Evolutionary conservation across 2,329 filamentous ascomycete genomes (phyloP), one percentile per base, ranked within the genome.

Genomic region (Sporothrix protearum): DNA sequence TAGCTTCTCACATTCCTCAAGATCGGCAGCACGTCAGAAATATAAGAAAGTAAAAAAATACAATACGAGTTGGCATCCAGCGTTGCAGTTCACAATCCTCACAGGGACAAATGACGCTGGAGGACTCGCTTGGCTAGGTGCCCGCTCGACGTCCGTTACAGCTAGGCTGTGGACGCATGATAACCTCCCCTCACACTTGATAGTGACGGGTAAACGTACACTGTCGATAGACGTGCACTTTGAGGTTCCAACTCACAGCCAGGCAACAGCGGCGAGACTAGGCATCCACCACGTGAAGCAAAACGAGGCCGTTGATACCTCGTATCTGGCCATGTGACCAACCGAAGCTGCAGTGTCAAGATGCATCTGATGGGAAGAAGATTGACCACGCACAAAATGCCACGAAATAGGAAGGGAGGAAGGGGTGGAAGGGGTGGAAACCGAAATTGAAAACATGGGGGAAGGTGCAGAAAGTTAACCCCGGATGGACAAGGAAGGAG

Each of bases 401-500:
- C 8, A 66, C 63, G 33, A 66, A 66, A 45, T 3, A 47, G 22
- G 25, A 64, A 47, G 33, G n/a, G n/a, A 28, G 4, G 30, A 47
- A 9, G 19, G 10, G 45, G 16, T 3, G 5, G 16, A n/a, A 51
- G 3, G n/a, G 9, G n/a, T 16, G 16, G 14, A 53, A 9, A 49
- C n/a, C n/a, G n/a, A 64, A 28, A 28, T 14, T 25, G 25, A 45
- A 63, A 45, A 63, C 59, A 63, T 12, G 22, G n/a, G 57, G 55
- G n/a, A 64, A 45, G 36, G 59, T 22, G 36, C 9, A 22, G 57
- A 9, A 12, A 42, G 8, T 63, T 63, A 45, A 66, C 42, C 25
- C 25, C 63, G 39, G 61, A 47, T 33, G 28, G 63, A 66, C 25
- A 49, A 66, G 39, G 42, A 33, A 66, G 36, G 59, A 64, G 22